These are phyloP conservation scores for Clonostachys rhizophaga DNA, from an alignment of 2,329 filamentous ascomycete genomes.

Conservation along the genomic window DNA sequence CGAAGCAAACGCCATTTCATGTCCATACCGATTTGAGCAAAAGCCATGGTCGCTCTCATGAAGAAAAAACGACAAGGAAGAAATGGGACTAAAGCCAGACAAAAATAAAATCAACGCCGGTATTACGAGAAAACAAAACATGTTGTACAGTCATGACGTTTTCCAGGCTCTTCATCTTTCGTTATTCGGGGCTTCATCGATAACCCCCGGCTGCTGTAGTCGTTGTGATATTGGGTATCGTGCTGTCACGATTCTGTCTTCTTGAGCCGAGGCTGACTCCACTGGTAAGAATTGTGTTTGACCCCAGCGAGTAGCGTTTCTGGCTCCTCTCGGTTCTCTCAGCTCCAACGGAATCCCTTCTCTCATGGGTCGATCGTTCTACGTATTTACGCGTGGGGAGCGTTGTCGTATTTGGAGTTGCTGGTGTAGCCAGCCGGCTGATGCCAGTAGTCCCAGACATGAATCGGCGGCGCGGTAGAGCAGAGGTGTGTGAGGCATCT, in stretches of 20 bases:
- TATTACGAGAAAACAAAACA: not conserved
- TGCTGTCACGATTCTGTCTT: constrained; percentile 35
- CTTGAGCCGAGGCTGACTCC: constrained; percentile 38
- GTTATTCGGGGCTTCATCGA: constrained; percentile 26
- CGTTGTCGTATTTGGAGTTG: constrained; percentile 16
- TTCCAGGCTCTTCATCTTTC: not conserved
- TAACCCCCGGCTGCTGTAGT: constrained; percentile 35
- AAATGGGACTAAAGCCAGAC: too few relatives aligned
- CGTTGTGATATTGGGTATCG: constrained; percentile 22
- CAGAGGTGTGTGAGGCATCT: constrained; percentile 29
- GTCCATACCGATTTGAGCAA: too few relatives aligned
- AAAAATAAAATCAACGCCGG: not conserved
- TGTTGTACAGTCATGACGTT: not conserved
- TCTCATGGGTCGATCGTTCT: constrained; percentile 27
- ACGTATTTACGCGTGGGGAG: constrained; percentile 41
- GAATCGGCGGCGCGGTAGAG: constrained; percentile 48
- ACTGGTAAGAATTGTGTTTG: constrained; percentile 33
- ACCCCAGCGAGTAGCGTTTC: constrained; percentile 38
- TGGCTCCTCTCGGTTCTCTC: not conserved
- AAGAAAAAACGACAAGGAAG: too few relatives aligned
- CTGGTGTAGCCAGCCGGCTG: constrained; percentile 36
- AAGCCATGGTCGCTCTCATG: too few relatives aligned
- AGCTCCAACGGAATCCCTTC: not conserved
- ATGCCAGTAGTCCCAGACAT: constrained; percentile 39
- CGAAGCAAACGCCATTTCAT: not conserved